Conservation (phyloP, 495 filamentous ascomycete genomes). For the Aeminium ludgeri region DNA sequence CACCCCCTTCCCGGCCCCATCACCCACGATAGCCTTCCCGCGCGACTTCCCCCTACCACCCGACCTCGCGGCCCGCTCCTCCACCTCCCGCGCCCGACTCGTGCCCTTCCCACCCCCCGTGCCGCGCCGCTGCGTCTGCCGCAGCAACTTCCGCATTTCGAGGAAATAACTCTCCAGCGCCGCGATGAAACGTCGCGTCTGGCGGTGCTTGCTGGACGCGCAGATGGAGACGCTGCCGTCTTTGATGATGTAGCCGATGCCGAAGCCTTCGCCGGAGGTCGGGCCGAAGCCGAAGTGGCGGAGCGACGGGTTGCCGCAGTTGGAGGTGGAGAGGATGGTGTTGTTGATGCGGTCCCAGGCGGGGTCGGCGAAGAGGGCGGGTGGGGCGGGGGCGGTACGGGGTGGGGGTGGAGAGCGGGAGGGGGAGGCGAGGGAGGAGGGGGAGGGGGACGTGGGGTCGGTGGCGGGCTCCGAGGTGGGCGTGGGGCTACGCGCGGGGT, state of each 20-base stretch:
- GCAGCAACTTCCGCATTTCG: constrained; percentile 71
- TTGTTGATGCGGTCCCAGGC: constrained; percentile 94
- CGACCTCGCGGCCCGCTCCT: constrained; percentile 32
- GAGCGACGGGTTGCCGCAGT: constrained; percentile 94
- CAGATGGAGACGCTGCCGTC: constrained; percentile 86
- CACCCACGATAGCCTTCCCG: constrained; percentile 35
- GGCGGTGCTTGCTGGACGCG: constrained; percentile 77
- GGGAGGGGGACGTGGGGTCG: constrained; percentile 35
- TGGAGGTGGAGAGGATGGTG: constrained; percentile 90
- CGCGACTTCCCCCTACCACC: constrained; percentile 33
- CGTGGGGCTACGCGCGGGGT: no score
- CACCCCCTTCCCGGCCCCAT: constrained; percentile 27
- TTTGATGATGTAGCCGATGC: constrained; percentile 98
- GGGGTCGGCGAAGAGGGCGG: constrained; percentile 66
- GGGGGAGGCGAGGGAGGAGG: constrained; percentile 23
- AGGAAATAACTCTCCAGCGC: constrained; percentile 76
- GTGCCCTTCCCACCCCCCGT: constrained; percentile 34
- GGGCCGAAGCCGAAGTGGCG: constrained; percentile 95
- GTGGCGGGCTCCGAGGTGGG: constrained; percentile 25
- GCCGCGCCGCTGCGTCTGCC: constrained; percentile 42
- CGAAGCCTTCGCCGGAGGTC: constrained; percentile 85
- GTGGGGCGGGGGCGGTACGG: constrained; percentile 33
- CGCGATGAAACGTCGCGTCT: constrained; percentile 80
- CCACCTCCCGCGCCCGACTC: constrained; percentile 50
- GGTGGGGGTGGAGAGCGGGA: constrained; percentile 19